Base-by-base conservation (phyloP, 2,329 filamentous ascomycete species). In the Eutypa lata region DNA sequence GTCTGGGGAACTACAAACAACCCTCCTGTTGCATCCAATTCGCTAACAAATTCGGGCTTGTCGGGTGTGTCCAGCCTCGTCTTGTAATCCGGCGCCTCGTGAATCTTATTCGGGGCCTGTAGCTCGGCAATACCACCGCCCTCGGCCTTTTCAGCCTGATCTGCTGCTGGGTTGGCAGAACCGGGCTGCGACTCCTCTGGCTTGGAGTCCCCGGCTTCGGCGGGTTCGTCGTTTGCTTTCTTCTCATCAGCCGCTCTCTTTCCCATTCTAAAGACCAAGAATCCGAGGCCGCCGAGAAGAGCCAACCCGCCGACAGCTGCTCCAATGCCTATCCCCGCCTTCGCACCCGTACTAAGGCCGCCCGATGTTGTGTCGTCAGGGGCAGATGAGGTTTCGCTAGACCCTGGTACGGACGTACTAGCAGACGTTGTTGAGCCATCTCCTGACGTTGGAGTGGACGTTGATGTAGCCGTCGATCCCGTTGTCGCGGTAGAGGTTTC, bases 21-120 rank as follows among this genome's bases (percentile, higher is more conserved):
- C 19, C 49, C 49, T 3, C 49, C 49, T n/a, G 49, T 51, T 10
- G 49, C 49, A 37, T 51, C 49, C 42, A 51, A 45, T 26, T 51
- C 49, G 49, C 42, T 38, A 22, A 47, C 42, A 21, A 47, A 51
- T 28, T 21, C 42, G 22, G 28, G 33, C 26, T 19, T 18, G 3
- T 40, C 49, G 7, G 49, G 42, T 22, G 43, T 18, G 3, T 37
- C 42, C n/a, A 51, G 28, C 2, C 31, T 42, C 13, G 19, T n/a
- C 38, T 40, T 51, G 21, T 51, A 47, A 31, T 51, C 49, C 19
- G 49, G 49, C 24, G 33, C 49, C 43, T 51, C 49, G 21, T 51
- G 49, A n/a, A 51, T 35, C 16, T 26, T n/a, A 11, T 51, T 19
- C 16, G 42, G 49, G 11, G 49, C 49, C 18, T 43, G 22, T 31